Conservation (phyloP, 305 asterid species). For the Fraxinus greggii region DNA sequence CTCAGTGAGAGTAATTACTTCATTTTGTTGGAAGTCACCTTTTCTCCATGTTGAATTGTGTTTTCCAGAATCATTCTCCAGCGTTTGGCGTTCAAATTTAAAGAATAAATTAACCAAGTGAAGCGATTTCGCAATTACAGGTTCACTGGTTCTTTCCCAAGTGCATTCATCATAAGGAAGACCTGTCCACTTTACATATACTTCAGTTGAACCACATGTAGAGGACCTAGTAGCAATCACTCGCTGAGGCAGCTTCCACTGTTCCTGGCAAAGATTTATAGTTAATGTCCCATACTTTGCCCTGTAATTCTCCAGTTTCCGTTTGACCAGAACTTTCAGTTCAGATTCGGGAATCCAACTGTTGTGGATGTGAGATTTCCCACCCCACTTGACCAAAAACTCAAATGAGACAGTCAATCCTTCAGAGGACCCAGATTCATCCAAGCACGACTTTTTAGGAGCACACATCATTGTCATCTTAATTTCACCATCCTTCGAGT, state of each 20-base stretch:
- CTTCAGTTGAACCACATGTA: conserved; percentile 64
- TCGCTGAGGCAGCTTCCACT: conserved; percentile 90
- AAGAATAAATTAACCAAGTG: conserved; percentile 69
- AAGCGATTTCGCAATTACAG: conserved; percentile 54
- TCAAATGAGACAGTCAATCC: conserved; percentile 46
- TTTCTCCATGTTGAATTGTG: conserved; percentile 39
- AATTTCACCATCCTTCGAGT: conserved; percentile 21
- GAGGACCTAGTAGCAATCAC: conserved; percentile 70
- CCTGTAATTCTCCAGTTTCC: conserved; percentile 92
- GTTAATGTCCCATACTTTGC: conserved; percentile 74
- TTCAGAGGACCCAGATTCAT: conserved; percentile 34
- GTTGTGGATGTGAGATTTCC: conserved; percentile 87
- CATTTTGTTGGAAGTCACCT: conserved; percentile 42
- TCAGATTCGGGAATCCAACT: conserved; percentile 85
- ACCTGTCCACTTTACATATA: conserved; percentile 80
- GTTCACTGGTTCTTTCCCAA: conserved; percentile 88
- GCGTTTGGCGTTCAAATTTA: conserved; percentile 69
- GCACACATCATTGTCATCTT: neutral
- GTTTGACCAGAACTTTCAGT: conserved; percentile 75
- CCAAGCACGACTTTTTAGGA: conserved; percentile 37
- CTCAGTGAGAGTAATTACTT: conserved; percentile 68
- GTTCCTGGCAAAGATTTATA: conserved; percentile 79
- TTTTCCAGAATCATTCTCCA: conserved; percentile 52
- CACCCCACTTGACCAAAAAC: conserved; percentile 95
- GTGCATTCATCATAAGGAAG: conserved; percentile 97